Base-by-base conservation (phyloP, 176 grass and related monocot species). In the Triticum dicoccoides region DNA sequence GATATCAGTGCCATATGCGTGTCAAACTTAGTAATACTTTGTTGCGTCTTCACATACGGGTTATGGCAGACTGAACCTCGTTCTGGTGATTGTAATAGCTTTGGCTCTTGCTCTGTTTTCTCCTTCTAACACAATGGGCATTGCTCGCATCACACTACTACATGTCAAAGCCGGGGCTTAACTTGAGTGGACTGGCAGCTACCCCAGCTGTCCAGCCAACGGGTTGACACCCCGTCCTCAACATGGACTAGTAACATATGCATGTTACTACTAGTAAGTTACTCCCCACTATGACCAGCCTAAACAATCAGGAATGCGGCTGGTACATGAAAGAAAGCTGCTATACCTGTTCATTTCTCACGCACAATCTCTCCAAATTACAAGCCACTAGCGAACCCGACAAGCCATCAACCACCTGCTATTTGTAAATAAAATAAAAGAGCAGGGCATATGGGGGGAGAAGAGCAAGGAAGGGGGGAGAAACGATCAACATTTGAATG, bases 341-440 rank as follows among this genome's bases (percentile, higher is more conserved):
- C 75, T 90, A 91, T 86, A 88, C 82, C 73, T 88, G 56, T 88
- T 65, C 56, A 88, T 86, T 91, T 76, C 78, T 88, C 86, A 82
- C 54, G 49, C 78, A 73, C 49, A 88, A 63, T 18, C 15, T 18
- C 17, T 73, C 72, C 61, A 88, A 73, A 88, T 82, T 88, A 88
- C 86, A 91, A 88, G 64, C 78, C 82, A 88, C 82, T 85, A 82
- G 56, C 73, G 78, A 83, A 88, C 86, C 45, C 69, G 56, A 82
- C 86, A 91, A 82, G 63, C 91, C 89, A 80, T 82, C 89, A 88
- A 87, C 80, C 84, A 2, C 61, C 74, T 89, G 91, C 83, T 95
- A 64, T 68, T 82, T 73, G 83, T 76, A 73, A 87, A 87, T 85
- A 89, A 86, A 89, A 58, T 21, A 87, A 71, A 18, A 52, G 23